Base-by-base conservation (phyloP, 1,139 yeast genomes). In the Meyerozyma elateridarum region DNA sequence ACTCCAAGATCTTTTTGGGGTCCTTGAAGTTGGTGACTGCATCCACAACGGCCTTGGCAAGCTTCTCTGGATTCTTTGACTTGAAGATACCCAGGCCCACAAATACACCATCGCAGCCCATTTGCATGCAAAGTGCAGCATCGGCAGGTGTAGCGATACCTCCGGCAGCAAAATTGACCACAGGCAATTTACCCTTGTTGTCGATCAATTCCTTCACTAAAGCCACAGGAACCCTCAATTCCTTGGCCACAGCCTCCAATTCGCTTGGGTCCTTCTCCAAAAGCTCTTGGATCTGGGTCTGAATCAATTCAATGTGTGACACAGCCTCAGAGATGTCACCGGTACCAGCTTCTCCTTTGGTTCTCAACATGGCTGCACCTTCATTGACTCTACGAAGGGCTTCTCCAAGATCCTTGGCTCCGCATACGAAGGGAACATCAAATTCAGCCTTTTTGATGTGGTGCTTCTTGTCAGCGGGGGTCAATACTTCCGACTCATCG, bases 91-190 rank as follows among this genome's bases (percentile, higher is more conserved):
- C 95, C 6, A 88, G 79, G n/a, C 95, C 95, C 25, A 85, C 95
- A 52, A 85, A 85, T 24, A 85, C 88, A 42, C 95, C 95, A 52
- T 85, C 94, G 55, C 88, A 82, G n/a, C 95, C 95, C 48, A 84
- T 67, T 59, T 84, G 89, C 94, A 85, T 84, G 59, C 87, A 79
- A 44, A 85, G 64, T 8, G 94, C 94, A 27, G 94, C 94, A 56
- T 85, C 95, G 2, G 91, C 80, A 18, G 95, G 95, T 8, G 94
- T 82, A 8, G 94, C 94, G 34, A 85, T 82, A 42, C 95, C 95
- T 32, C 95, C 95, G 28, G 94, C 94, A 25, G 94, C 93, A 56
- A 85, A 85, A 64, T 83, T 84, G 35, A 85, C 94, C 30, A 85
- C 94, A 1, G 91, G 91, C 43, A 85, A 70, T 45, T 79, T 77